Conservation (phyloP, 176 grass and related monocot genomes). For the Rhynchospora pubera region DNA sequence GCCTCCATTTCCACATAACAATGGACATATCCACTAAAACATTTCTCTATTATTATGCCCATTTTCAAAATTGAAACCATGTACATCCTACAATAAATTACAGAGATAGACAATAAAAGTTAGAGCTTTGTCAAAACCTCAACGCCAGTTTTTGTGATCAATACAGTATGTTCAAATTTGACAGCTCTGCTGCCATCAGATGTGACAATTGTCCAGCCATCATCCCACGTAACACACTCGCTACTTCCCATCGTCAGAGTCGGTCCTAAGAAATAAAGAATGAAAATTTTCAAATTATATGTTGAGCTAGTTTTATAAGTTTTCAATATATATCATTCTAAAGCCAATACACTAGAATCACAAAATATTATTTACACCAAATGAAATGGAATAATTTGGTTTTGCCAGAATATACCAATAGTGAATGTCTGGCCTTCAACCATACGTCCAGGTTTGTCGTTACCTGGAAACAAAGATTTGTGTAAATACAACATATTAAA, state of each 20-base stretch:
- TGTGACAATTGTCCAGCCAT: constrained; percentile 71
- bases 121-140: constrained; percentile 79
- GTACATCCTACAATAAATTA: neutral
- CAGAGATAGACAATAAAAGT: constrained; percentile 10
- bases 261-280: constrained; percentile 43
- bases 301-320: neutral
- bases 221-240: constrained; percentile 72
- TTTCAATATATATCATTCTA: neutral
- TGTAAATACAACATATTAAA: constrained; percentile 6
- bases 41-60: neutral
- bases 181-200: constrained; percentile 61
- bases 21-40: neutral
- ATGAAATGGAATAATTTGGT: neutral
- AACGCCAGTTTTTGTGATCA: constrained; percentile 57
- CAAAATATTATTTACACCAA: too few relatives aligned
- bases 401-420: constrained; percentile 46
- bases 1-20: neutral
- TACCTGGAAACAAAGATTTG: constrained; percentile 45
- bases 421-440: constrained; percentile 89
- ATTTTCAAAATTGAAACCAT: neutral
- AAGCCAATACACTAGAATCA: neutral
- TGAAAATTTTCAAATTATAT: neutral
- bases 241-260: constrained; percentile 67
- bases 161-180: constrained; percentile 78
- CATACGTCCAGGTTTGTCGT: constrained; percentile 81